Base-by-base conservation (phyloP, 106 monocot species). In the Allium sativum region DNA sequence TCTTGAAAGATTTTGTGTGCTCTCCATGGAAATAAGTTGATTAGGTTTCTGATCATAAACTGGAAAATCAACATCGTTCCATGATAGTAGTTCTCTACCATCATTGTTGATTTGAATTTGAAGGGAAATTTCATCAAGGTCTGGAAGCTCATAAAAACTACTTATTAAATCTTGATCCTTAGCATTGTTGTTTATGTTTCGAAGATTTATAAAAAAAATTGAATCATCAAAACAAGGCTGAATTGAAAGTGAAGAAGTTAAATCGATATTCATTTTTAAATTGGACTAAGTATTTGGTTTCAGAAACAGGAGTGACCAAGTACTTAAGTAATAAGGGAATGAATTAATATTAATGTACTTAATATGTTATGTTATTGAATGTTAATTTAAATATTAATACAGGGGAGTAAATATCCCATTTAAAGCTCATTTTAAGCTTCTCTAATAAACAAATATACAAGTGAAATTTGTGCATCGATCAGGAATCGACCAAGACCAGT, bases 191-290 rank as follows among this genome's bases (percentile, higher is more conserved):
- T 48, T 22, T 14, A 48, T 21, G 18, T 50, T 9, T 4, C 48
- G 63, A 0, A 64, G 48, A 21, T 64, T 47, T 48, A 48, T 20
- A 14, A 64, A 64, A 12, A 48, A 47, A 22, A 48, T 50, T 31
- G 21, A 48, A 48, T 50, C n/a, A 2, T 10, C 42, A 16, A 6
- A 31, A 31, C 1, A 59, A 42, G 59, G n/a, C 15, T 56, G 22
- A 22, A 56, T 22, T 22, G 56, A 56, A 1, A 56, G 14, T 40
- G 53, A 54, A 18, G 53, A 31, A 5, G 31, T 31, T 31, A 31
- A 31, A 31, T 31, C 31, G 5, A 1, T 31, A 31, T 1, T 5
- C 31, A 31, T 31, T 31, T 31, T 31, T 31, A 31, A 31, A 31
- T 31, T 31, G 4, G 2, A 31, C 31, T 31, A 5, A 31, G 31